Evolutionary conservation across 345 rosid genomes (phyloP).

Genomic region (Rhodomyrtus tomentosa): DNA sequence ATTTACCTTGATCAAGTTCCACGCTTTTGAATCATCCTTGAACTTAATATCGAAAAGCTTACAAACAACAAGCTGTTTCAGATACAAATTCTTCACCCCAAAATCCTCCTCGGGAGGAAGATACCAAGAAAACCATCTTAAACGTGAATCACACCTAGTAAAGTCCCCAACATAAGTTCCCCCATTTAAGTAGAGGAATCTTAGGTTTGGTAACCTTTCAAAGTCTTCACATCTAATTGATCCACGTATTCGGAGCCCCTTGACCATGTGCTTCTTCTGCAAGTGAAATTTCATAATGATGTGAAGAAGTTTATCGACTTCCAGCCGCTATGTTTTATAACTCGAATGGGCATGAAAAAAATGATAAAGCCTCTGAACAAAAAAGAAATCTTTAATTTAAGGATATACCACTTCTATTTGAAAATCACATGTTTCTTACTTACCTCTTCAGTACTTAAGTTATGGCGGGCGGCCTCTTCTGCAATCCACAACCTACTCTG

Average conservation of each 20-base stretch:
- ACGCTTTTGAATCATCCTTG: neutral
- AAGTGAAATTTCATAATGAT: too few relatives aligned
- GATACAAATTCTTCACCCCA: neutral
- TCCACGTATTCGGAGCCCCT: too few relatives aligned
- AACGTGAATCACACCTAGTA: neutral
- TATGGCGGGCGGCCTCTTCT: neutral
- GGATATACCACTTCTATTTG: too few relatives aligned
- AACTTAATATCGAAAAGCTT: neutral
- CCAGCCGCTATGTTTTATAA: too few relatives aligned
- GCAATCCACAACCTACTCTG: neutral
- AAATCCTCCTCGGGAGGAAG: neutral
- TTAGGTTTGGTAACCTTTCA: neutral
- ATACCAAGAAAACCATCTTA: neutral
- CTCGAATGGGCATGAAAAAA: too few relatives aligned
- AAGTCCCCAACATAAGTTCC: neutral
- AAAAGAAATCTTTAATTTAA: too few relatives aligned
- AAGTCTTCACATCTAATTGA: too few relatives aligned
- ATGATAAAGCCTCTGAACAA: too few relatives aligned
- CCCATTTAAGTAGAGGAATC: neutral
- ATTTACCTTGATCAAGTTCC: neutral
- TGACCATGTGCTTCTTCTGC: too few relatives aligned
- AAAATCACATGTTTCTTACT: neutral
- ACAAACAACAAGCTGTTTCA: neutral
- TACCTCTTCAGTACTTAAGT: neutral
- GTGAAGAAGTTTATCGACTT: too few relatives aligned